phyloP scores from a whole-genome alignment of 164 flowering plant species.

The Santalum album region DNA sequence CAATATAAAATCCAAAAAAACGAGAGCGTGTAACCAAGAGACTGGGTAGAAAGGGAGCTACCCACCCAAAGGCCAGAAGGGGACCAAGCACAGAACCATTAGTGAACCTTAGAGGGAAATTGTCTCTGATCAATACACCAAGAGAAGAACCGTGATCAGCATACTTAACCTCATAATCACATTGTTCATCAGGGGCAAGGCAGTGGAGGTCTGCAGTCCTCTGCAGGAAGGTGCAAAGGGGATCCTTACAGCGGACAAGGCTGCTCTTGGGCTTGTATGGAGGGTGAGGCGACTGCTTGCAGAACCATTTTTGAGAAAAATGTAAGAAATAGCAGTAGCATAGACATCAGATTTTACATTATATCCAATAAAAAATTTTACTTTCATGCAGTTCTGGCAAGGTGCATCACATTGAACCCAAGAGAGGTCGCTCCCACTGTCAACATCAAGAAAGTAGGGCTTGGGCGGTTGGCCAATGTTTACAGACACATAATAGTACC shows the following conservation, averaged over 20 bases:
- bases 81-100: slow-evolving; percentile 32
- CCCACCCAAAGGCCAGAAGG: slow-evolving; percentile 48
- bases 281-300: slow-evolving; percentile 31
- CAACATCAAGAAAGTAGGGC: slow-evolving; percentile 47
- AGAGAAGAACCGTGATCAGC: slow-evolving; percentile 55
- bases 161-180: slow-evolving; percentile 56
- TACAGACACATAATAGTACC: slow-evolving; percentile 39
- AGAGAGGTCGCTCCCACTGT: slow-evolving; percentile 64
- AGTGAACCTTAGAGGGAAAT: slow-evolving; percentile 23
- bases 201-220: slow-evolving; percentile 17
- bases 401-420: slow-evolving; percentile 82
- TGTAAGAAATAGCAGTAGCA: background rate
- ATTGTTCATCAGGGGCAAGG: slow-evolving; percentile 33
- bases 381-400: slow-evolving; percentile 45
- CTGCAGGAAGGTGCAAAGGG: slow-evolving; percentile 29
- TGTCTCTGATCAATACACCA: slow-evolving; percentile 50
- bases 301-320: background rate
- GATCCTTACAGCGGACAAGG: slow-evolving; percentile 29
- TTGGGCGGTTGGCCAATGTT: slow-evolving; percentile 40
- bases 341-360: background rate
- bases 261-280: slow-evolving; percentile 45
- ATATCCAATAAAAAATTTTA: slow-evolving; percentile 10
- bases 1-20: no score
- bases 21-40: no score
- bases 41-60: background rate